phyloP scores from a whole-genome alignment of 768 basidiomycete species.

The Gloeopeniophorella convolvens region DNA sequence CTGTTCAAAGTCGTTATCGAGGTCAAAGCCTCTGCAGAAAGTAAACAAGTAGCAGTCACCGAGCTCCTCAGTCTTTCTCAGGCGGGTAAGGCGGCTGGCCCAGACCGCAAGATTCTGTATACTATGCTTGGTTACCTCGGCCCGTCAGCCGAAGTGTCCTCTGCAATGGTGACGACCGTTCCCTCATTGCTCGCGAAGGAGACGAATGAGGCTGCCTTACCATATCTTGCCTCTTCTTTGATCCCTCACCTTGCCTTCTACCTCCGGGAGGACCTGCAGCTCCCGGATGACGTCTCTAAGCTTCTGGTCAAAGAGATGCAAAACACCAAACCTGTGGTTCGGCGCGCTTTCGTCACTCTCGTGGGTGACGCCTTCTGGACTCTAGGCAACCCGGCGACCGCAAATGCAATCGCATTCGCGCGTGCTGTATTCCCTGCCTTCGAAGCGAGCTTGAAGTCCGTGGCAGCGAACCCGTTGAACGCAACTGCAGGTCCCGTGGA shows the following conservation, averaged over 20 bases:
- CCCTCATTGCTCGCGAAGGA: constrained; percentile 61
- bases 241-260: constrained; percentile 51
- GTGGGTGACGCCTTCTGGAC: constrained; percentile 57
- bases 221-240: constrained; percentile 49
- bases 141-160: constrained; percentile 44
- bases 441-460: constrained; percentile 64
- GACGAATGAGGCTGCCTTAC: constrained; percentile 59
- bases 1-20: constrained; percentile 48
- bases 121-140: constrained; percentile 59
- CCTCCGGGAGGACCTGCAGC: constrained; percentile 35
- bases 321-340: constrained; percentile 52
- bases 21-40: constrained; percentile 31
- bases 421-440: constrained; percentile 50
- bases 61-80: constrained; percentile 74
- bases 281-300: constrained; percentile 40
- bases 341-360: constrained; percentile 57
- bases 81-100: constrained; percentile 77
- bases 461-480: constrained; percentile 53
- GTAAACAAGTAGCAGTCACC: constrained; percentile 41
- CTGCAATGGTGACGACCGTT: constrained; percentile 36
- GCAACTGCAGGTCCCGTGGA: constrained; percentile 66
- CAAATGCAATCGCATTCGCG: constrained; percentile 46
- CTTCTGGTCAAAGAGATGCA: constrained; percentile 68
- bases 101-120: constrained; percentile 83
- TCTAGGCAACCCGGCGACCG: constrained; percentile 33